Conservation (phyloP, 345 rosid genomes). For the Populus simonii region DNA sequence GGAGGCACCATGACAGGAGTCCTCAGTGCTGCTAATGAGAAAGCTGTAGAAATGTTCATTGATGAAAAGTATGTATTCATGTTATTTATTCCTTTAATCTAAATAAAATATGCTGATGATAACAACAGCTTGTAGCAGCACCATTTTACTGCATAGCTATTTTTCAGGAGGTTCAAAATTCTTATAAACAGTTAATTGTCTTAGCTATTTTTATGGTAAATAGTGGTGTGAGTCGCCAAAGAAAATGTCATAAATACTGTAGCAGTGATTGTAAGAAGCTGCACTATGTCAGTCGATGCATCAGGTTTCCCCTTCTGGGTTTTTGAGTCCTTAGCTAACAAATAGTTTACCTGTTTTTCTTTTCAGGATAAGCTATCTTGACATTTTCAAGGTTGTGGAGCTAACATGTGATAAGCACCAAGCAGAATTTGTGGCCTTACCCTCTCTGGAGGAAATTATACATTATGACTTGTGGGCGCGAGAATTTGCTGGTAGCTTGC, state of each 20-base stretch:
- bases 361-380: constrained; percentile 82
- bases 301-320: background rate
- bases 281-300: background rate
- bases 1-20: constrained; percentile 99
- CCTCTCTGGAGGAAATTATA: constrained; percentile 81
- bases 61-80: constrained; percentile 59
- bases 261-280: background rate
- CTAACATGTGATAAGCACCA: constrained; percentile 71
- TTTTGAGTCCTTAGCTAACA: background rate
- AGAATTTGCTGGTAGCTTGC: constrained; percentile 56
- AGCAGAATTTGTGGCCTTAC: constrained; percentile 60
- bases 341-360: background rate
- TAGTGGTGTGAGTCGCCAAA: background rate
- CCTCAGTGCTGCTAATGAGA: constrained; percentile 93
- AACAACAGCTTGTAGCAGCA: background rate
- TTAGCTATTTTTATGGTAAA: background rate
- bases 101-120: background rate
- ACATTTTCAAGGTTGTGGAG: constrained; percentile 91
- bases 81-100: background rate
- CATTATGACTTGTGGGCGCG: constrained; percentile 95
- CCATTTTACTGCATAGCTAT: background rate
- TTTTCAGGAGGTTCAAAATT: background rate
- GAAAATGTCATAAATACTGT: background rate
- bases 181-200: background rate
- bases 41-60: constrained; percentile 81